Base-by-base conservation (phyloP, 139 green algal species). In the Gonium pectorale region DNA sequence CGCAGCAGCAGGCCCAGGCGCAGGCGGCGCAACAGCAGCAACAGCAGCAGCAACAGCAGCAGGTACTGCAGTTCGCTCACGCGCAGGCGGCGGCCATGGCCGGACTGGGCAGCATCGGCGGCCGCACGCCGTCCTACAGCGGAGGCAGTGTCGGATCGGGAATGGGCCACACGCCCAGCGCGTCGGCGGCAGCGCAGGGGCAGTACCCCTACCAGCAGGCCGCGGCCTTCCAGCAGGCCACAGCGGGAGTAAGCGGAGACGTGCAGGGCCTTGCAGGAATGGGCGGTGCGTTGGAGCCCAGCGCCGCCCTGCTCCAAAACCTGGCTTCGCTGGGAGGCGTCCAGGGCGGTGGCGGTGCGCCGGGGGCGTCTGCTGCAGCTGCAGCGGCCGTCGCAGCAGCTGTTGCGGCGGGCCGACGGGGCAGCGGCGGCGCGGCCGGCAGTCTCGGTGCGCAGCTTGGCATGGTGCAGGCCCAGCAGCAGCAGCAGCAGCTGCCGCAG, bases 1-100 rank as follows among this genome's bases (percentile, higher is more conserved):
- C 11, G 24, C 67, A 29, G 26, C 40, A 56, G 38, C 69, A 78
- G 69, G 13, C 19, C 27, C 69, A 78, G 51, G 17, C 26, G 69
- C 44, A 62, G 69, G 31, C 44, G 67, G 26, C 2, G 24, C 67
- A 75, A 40, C 69, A 78, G 44, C 71, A 79, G 71, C 71, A 37
- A 2, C 59, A 66, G 6, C 59, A 66, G 6, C 59, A 66, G 19
- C 59, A 66, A 37, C 59, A 67, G 31, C 71, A 79, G 46, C 49
- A 67, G 15, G 46, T 67, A 2, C 24, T 67, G 49, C 71, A 79
- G 31, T 51, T 67, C 13, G 35, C 52, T 24, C 72, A 80, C 17
- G 52, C 60, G 26, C 73, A 81, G n/a, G 54, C 54, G 19, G 49
- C 71, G 4, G 71, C 71, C 9, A 51, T 77, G 35, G 54, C 54